Conservation (phyloP, 768 basidiomycete species). For the Pisolithus sp. region DNA sequence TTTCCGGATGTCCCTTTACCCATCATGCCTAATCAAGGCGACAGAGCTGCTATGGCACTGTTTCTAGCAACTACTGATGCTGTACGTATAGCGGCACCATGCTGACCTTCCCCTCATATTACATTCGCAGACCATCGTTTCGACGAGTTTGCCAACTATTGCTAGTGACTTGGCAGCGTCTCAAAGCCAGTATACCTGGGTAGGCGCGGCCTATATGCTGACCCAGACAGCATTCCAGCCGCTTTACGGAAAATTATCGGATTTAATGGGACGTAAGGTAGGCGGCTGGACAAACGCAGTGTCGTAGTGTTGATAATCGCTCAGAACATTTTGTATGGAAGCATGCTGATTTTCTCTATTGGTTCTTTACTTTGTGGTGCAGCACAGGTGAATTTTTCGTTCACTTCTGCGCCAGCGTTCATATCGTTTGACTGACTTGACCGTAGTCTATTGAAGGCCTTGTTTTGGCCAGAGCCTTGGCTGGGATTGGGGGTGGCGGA, state of each 20-base stretch:
- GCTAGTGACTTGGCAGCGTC: conserved; percentile 61
- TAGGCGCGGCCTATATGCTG: conserved; percentile 78
- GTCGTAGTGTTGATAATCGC: conserved; percentile 2
- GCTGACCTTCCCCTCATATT: conserved; percentile 2
- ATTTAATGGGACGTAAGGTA: conserved; percentile 76
- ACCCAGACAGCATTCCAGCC: conserved; percentile 85
- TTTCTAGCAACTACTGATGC: conserved; percentile 87
- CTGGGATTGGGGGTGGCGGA: conserved; percentile 82
- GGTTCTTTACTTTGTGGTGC: conserved; percentile 78
- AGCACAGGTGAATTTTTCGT: conserved; percentile 47
- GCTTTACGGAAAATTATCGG: conserved; percentile 73
- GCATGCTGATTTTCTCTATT: conserved; percentile 67
- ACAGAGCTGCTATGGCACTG: conserved; percentile 69
- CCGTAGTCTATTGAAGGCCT: conserved; percentile 47
- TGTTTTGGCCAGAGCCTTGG: conserved; percentile 56
- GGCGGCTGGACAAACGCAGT: conserved; percentile 11
- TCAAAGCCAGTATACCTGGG: conserved; percentile 76
- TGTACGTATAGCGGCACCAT: conserved; percentile 36
- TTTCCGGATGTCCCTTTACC: background rate
- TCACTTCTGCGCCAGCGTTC: conserved; percentile 7
- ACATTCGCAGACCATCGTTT: conserved; percentile 55
- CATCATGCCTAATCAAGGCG: conserved; percentile 9
- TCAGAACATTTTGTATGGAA: conserved; percentile 63
- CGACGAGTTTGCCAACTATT: conserved; percentile 80
- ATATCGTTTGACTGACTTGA: conserved; percentile 14